Conservation (phyloP, 352 stramenopile genomes). For the Globisporangium acanthophoron region DNA sequence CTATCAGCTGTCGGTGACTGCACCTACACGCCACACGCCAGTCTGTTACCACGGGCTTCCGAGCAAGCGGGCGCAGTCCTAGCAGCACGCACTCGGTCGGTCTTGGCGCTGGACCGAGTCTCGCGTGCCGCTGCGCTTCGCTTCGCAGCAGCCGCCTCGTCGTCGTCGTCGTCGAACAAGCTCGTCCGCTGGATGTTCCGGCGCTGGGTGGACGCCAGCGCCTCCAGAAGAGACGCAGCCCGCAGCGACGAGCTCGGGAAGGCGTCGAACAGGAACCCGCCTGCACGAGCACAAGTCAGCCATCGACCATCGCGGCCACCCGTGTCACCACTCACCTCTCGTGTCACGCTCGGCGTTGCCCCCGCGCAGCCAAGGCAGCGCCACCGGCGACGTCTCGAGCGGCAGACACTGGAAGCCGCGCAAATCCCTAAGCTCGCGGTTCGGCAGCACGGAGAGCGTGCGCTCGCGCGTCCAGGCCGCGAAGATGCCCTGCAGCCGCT, state of each 20-base stretch:
- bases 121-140: neutral
- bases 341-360: neutral
- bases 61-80: no score
- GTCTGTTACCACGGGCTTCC: no score
- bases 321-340: neutral
- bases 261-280: slow-evolving; percentile 24
- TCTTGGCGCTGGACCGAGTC: neutral
- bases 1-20: neutral
- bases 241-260: slow-evolving; percentile 26
- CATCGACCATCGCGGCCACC: neutral
- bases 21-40: neutral
- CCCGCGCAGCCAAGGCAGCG: slow-evolving; percentile 28
- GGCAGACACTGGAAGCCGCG: slow-evolving; percentile 46
- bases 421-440: slow-evolving; percentile 24
- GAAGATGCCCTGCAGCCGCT: slow-evolving; percentile 28
- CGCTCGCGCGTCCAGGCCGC: slow-evolving; percentile 43
- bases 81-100: no score
- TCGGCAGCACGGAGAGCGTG: slow-evolving; percentile 41
- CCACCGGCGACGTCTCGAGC: slow-evolving; percentile 29
- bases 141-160: neutral
- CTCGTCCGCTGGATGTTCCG: neutral
- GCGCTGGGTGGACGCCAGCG: slow-evolving; percentile 16
- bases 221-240: slow-evolving; percentile 32
- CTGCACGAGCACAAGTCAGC: neutral
- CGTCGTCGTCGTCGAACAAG: slow-evolving; percentile 11